Evolutionary conservation across 2,329 filamentous ascomycete genomes (phyloP).

Genomic region (Aspergillus viridinutans): DNA sequence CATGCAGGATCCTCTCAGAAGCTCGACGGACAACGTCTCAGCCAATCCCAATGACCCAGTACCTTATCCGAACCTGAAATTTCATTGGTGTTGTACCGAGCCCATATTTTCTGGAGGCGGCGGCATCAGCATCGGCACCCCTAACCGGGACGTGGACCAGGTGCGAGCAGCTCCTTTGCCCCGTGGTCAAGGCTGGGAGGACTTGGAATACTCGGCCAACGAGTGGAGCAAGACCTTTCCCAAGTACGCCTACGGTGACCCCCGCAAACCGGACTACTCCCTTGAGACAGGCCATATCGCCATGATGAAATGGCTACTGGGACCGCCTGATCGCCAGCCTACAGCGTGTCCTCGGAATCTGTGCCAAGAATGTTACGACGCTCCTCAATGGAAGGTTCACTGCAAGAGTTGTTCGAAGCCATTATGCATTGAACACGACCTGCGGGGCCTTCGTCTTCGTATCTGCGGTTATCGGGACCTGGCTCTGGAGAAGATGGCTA

Average conservation of each 20-base stretch:
- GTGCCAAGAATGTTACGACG: constrained; percentile 55
- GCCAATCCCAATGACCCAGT: constrained; percentile 31
- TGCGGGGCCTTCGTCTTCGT: constrained; percentile 52
- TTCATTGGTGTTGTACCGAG: constrained; percentile 58
- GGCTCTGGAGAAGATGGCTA: constrained; percentile 44
- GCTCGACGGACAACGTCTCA: constrained; percentile 24
- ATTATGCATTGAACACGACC: constrained; percentile 58
- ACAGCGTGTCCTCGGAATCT: constrained; percentile 53
- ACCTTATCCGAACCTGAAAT: constrained; percentile 49
- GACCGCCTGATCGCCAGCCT: constrained; percentile 42
- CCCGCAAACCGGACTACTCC: constrained; percentile 36
- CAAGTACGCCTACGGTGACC: constrained; percentile 39
- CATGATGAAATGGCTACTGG: constrained; percentile 46
- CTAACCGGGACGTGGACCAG: constrained; percentile 51
- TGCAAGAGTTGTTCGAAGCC: constrained; percentile 55
- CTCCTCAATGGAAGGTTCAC: constrained; percentile 57
- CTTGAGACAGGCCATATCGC: constrained; percentile 38
- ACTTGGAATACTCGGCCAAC: constrained; percentile 48
- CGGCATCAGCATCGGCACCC: constrained; percentile 55
- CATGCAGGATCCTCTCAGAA: constrained; percentile 51
- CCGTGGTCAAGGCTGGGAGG: constrained; percentile 52
- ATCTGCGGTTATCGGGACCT: constrained; percentile 57
- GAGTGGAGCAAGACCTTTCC: constrained; percentile 40
- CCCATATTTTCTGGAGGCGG: constrained; percentile 58
- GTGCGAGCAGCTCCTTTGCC: constrained; percentile 56